These are phyloP conservation scores for Entelexis sorbosivorans DNA, from an alignment of 1,139 yeast species.

Conservation along the genomic window DNA sequence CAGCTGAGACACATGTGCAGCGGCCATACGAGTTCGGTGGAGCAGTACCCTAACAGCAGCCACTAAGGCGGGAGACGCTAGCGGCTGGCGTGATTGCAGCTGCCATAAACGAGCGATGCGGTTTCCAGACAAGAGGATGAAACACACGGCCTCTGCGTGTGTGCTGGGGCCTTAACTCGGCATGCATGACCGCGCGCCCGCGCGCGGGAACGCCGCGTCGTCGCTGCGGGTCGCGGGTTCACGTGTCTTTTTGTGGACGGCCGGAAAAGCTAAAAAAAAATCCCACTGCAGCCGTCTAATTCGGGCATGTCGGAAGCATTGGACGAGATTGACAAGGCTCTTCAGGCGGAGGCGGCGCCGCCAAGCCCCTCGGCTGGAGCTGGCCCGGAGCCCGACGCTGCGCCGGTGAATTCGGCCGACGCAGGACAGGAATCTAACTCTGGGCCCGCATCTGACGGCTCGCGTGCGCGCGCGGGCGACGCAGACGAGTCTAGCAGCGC, in stretches of 20 bases:
- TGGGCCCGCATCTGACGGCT: too few relatives aligned
- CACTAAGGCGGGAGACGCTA: not conserved
- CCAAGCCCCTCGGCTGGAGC: not conserved
- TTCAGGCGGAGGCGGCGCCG: not conserved
- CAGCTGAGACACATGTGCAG: not conserved
- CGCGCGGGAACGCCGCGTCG: too few relatives aligned
- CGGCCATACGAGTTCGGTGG: not conserved
- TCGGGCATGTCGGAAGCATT: not conserved
- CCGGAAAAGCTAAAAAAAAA: not conserved
- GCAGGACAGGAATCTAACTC: too few relatives aligned
- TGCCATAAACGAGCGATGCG: not conserved
- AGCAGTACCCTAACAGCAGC: not conserved
- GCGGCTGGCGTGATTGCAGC: not conserved
- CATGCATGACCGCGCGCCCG: not conserved
- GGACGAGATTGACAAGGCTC: conserved; percentile 15
- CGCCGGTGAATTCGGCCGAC: too few relatives aligned
- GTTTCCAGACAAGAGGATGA: not conserved
- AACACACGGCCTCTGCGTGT: not conserved
- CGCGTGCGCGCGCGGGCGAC: not conserved
- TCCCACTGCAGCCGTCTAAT: not conserved
- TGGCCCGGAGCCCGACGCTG: not conserved
- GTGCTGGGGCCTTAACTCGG: not conserved
- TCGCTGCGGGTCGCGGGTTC: not conserved
- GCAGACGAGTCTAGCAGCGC: not conserved
- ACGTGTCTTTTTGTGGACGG: conserved; percentile 3